Evolutionary conservation across 495 filamentous ascomycete genomes (phyloP).

Genomic region (Achaetomiella virescens): DNA sequence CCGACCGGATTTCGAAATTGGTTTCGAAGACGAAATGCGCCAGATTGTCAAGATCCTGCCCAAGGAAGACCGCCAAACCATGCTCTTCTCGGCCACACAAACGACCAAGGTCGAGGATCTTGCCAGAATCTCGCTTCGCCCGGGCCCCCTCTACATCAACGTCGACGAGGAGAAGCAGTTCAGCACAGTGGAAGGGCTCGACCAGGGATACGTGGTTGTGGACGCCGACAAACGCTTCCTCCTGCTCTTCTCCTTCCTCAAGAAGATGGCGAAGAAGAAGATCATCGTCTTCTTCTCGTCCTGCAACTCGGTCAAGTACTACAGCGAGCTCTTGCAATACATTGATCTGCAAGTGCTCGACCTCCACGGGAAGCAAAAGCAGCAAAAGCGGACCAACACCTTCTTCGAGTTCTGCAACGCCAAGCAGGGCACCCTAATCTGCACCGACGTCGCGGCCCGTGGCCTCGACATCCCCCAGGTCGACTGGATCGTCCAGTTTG

Average conservation of each 20-base stretch:
- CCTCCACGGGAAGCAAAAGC: slow-evolving; percentile 90
- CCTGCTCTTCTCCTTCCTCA: slow-evolving; percentile 91
- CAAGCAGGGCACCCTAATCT: slow-evolving; percentile 80
- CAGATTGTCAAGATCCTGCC: slow-evolving; percentile 96
- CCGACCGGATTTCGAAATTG: slow-evolving; percentile 92
- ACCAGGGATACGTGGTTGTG: slow-evolving; percentile 92
- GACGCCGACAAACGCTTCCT: slow-evolving; percentile 91
- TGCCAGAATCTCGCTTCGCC: slow-evolving; percentile 83
- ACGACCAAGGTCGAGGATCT: slow-evolving; percentile 98
- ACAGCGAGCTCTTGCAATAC: slow-evolving; percentile 89
- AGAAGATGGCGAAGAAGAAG: slow-evolving; percentile 85
- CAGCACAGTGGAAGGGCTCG: slow-evolving; percentile 79
- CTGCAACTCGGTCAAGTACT: slow-evolving; percentile 91
- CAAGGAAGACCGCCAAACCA: slow-evolving; percentile 81
- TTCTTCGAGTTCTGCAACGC: slow-evolving; percentile 99
- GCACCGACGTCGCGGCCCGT: slow-evolving; percentile 92
- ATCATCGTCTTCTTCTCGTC: slow-evolving; percentile 95
- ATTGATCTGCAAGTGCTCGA: slow-evolving; percentile 92
- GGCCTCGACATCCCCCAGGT: slow-evolving; percentile 91
- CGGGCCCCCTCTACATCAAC: slow-evolving; percentile 93
- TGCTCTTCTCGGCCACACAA: slow-evolving; percentile 96
- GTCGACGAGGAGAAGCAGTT: slow-evolving; percentile 54
- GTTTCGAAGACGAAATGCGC: slow-evolving; percentile 97
- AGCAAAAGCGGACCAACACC: slow-evolving; percentile 92
- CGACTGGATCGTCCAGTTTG: slow-evolving; percentile 94